Evolutionary conservation across 2,329 filamentous ascomycete species (phyloP).

Genomic region (Sclerotinia sclerotiorum): DNA sequence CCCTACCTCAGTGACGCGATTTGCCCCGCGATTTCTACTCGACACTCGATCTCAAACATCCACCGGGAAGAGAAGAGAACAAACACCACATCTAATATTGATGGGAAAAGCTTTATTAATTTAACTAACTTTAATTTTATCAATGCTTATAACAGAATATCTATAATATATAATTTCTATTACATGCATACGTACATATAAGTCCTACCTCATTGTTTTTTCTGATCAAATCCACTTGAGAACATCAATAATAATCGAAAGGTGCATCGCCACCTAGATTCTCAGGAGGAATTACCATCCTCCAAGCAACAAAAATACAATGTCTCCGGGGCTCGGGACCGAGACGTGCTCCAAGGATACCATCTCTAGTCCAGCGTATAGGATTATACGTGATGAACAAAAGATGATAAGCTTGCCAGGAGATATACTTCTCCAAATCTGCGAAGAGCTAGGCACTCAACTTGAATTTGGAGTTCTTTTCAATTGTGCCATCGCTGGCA

Average conservation of each 20-base stretch:
- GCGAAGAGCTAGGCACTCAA: constrained; percentile 55
- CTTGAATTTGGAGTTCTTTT: constrained; percentile 62
- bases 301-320: not conserved
- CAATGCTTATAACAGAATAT: not conserved
- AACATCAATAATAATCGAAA: not conserved
- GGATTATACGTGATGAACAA: not conserved
- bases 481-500: constrained; percentile 56
- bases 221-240: too few relatives aligned
- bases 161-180: not conserved
- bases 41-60: not conserved
- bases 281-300: not conserved
- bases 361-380: constrained; percentile 1
- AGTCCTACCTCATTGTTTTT: not conserved
- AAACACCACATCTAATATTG: not conserved
- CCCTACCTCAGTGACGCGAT: constrained; percentile 7
- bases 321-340: constrained; percentile 8
- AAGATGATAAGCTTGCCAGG: constrained; percentile 36
- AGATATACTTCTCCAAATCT: constrained; percentile 62
- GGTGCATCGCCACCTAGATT: not conserved
- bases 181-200: not conserved
- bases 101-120: not conserved
- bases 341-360: not conserved
- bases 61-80: not conserved
- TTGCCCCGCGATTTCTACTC: constrained; percentile 4
- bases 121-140: not conserved